phyloP scores from a whole-genome alignment of 306 rosid species.

The Corylus americana region DNA sequence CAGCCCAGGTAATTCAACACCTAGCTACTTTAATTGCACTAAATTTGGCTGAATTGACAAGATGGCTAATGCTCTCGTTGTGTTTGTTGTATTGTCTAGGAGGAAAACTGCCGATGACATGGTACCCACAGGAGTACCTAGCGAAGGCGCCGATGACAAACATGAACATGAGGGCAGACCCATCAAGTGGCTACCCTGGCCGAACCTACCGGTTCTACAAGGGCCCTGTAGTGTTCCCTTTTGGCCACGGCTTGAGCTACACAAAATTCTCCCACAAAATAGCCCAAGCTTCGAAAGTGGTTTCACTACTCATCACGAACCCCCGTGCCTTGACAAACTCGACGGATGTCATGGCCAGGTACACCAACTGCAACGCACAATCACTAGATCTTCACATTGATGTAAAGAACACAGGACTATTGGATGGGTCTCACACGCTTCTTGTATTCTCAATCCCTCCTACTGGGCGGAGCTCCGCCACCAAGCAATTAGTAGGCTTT shows the following conservation, averaged over 20 bases:
- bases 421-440: conserved; percentile 76
- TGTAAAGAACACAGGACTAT: conserved; percentile 58
- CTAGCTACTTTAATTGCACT: too few species aligned
- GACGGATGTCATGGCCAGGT: conserved; percentile 48
- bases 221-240: conserved; percentile 83
- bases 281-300: conserved; percentile 48
- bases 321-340: conserved; percentile 40
- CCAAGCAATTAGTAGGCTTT: conserved; percentile 63
- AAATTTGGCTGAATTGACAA: too few species aligned
- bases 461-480: conserved; percentile 29
- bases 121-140: conserved; percentile 80
- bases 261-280: conserved; percentile 48
- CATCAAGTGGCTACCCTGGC: conserved; percentile 75
- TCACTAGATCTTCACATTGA: conserved; percentile 46
- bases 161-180: conserved; percentile 73
- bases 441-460: conserved; percentile 64
- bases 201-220: conserved; percentile 90
- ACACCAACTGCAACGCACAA: conserved; percentile 46
- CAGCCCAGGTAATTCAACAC: conserved; percentile 56
- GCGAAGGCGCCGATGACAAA: conserved; percentile 71
- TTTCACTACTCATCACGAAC: conserved; percentile 33
- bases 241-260: conserved; percentile 83
- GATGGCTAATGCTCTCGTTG: neutral
- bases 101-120: conserved; percentile 71
- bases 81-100: conserved; percentile 23